phyloP scores from a whole-genome alignment of 2,329 filamentous ascomycete species.

The Onygenales sp. region DNA sequence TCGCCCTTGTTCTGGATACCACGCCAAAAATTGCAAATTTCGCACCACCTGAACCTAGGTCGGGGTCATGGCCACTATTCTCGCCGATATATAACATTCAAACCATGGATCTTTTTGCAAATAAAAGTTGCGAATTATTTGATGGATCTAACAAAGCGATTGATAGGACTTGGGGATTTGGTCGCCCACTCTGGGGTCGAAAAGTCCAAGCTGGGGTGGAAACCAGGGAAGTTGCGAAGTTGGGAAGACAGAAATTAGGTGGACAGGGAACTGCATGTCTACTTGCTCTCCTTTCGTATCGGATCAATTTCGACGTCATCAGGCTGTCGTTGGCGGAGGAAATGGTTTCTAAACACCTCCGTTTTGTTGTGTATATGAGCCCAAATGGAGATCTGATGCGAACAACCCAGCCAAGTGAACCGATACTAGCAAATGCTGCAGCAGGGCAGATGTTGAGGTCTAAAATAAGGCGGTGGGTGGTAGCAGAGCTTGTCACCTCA shows the following conservation, averaged over 20 bases:
- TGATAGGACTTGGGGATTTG: not conserved
- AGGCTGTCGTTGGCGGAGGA: not conserved
- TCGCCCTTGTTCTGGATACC: not conserved
- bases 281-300: not conserved
- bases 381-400: not conserved
- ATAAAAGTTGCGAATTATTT: not conserved
- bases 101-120: not conserved
- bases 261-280: not conserved
- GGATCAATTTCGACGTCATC: constrained; percentile 2
- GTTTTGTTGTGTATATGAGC: constrained; percentile 1
- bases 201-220: not conserved
- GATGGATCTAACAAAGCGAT: not conserved
- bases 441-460: not conserved
- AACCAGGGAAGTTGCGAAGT: not conserved
- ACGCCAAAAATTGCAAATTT: not conserved
- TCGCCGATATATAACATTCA: not conserved
- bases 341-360: not conserved
- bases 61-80: not conserved
- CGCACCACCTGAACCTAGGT: not conserved
- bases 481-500: not conserved
- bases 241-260: not conserved
- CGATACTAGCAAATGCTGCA: constrained; percentile 2
- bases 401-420: constrained; percentile 3
- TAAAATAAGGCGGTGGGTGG: not conserved
- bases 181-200: not conserved